Conservation (phyloP, 306 rosid genomes). For the Herpetospermum pedunculosum region DNA sequence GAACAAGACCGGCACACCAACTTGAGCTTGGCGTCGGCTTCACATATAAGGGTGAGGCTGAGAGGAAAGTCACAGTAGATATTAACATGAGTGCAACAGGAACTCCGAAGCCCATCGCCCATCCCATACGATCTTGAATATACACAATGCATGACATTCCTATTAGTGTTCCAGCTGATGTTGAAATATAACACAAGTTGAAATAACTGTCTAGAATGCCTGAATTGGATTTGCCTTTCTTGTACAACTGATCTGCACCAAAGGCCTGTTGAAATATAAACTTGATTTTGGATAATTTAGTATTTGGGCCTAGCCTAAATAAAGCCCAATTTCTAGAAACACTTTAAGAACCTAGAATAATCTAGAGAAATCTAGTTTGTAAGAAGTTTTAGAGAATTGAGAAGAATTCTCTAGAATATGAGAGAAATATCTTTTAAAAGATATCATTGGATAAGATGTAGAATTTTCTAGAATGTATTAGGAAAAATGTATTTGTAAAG, state of each 20-base stretch:
- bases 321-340: too few relatives aligned
- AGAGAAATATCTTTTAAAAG: too few relatives aligned
- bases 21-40: slow-evolving; percentile 1
- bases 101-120: slow-evolving; percentile 25
- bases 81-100: slow-evolving; percentile 15
- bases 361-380: too few relatives aligned
- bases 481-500: too few relatives aligned
- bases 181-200: background rate
- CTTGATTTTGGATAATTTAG: too few relatives aligned
- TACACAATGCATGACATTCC: slow-evolving; percentile 11
- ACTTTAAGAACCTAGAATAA: too few relatives aligned
- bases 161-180: background rate
- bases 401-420: too few relatives aligned
- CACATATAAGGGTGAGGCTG: slow-evolving; percentile 17
- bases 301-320: too few relatives aligned
- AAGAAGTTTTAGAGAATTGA: too few relatives aligned
- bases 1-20: slow-evolving; percentile 3
- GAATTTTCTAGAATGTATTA: too few relatives aligned
- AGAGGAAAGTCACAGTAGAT: background rate
- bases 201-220: slow-evolving; percentile 3
- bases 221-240: background rate
- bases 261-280: too few relatives aligned
- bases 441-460: too few relatives aligned
- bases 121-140: slow-evolving; percentile 19
- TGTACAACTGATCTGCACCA: slow-evolving; percentile 16